Base-by-base conservation (phyloP, 345 rosid species). In the Heritiera fomes region DNA sequence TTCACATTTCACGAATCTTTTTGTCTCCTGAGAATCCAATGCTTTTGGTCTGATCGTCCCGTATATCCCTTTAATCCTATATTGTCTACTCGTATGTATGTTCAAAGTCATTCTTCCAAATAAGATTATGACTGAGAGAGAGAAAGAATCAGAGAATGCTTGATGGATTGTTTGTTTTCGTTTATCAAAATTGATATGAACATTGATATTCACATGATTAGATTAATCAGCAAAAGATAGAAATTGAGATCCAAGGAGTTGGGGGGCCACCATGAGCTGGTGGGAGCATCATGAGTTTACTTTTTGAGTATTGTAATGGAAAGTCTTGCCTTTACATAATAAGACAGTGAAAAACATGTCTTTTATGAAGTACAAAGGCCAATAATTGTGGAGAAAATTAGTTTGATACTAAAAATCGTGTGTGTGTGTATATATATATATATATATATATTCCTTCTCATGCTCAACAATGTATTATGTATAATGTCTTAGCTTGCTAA, bases 11-110 rank as follows among this genome's bases (percentile, higher is more conserved):
- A 30, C 11, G 18, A 69, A 69, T 69, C 73, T 68, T 45, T 45
- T 40, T 17, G 66, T 45, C 52, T 69, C 55, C 2, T 67, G 58
- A 53, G 87, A 83, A 86, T 89, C 89, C 89, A 77, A 87, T 87
- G 88, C 87, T 68, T 72, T 66, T 67, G 43, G 55, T 17, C 53
- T 53, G 18, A 46, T 58, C 62, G 53, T 49, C 43, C 8, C 17
- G 40, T 72, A 56, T 56, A 63, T 75, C 28, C 79, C 14, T 13
- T 13, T 7, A 46, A 8, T 34, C 38, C 3, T 34, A 34, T 34
- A 34, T 34, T 34, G 3, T 34, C 38, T 15, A 6, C 0, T 32
- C 34, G 1, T 13, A 30, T 34, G 17, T 34, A 6, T 5, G 4
- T 10, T 61, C 23, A 61, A 10, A 30, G 2, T 28, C 7, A 5